Percentiles rank a stretch among this genome's conserved stretches.
These are phyloP conservation scores for Suillus fuscotomentosus DNA, from an alignment of 768 basidiomycete species.

Conservation along the genomic window DNA sequence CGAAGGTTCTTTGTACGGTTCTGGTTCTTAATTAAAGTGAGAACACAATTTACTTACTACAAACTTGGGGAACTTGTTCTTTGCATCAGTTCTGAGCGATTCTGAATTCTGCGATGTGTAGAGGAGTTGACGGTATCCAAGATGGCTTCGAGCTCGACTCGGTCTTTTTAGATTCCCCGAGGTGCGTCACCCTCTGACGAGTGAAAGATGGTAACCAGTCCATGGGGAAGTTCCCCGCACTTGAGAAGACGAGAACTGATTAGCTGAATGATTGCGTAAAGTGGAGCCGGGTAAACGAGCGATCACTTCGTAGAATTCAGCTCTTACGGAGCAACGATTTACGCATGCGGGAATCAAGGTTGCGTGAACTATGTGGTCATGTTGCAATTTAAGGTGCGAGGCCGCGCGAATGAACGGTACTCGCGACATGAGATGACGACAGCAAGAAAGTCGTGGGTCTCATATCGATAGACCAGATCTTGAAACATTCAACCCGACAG, in stretches of 20 bases:
- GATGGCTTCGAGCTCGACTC: neutral
- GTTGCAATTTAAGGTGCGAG: neutral
- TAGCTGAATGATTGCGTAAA: neutral
- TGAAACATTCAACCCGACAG: neutral
- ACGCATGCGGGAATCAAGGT: neutral
- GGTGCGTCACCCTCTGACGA: neutral
- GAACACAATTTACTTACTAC: neutral
- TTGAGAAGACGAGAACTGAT: neutral
- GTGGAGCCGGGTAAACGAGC: neutral
- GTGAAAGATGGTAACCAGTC: neutral
- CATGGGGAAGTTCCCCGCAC: neutral
- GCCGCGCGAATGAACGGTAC: neutral
- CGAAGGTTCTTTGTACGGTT: neutral
- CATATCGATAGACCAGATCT: neutral
- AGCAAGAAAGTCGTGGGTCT: neutral
- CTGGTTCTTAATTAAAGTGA: neutral
- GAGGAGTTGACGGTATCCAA: neutral
- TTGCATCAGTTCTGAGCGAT: neutral
- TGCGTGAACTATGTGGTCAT: neutral
- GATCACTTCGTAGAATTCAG: neutral
- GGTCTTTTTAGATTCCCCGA: neutral
- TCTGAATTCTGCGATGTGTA: neutral
- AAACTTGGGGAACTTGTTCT: neutral
- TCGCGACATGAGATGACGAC: neutral
- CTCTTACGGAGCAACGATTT: neutral